A percentile compares a stretch with the other conserved stretches of the same genome.
Evolutionary conservation across 1,284 basidiomycete genomes (phyloP).

Genomic region (Ceratobasidium sp.): DNA sequence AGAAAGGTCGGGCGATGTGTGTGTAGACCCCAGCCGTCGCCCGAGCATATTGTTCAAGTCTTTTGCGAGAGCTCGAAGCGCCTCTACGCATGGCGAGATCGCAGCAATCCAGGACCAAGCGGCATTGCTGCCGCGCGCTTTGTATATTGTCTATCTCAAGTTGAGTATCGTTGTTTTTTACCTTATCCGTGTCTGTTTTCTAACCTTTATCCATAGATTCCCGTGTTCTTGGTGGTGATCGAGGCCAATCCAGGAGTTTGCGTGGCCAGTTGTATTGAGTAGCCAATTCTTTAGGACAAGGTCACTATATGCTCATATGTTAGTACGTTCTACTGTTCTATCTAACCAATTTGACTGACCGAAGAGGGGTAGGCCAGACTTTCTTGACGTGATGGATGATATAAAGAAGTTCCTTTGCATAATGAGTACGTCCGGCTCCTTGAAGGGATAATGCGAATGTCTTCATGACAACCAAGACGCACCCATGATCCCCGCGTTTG

Average conservation of each 20-base stretch:
- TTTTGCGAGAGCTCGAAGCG: not conserved
- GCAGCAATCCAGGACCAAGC: not conserved
- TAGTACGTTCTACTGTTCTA: not conserved
- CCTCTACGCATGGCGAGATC: conserved; percentile 15
- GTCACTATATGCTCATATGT: not conserved
- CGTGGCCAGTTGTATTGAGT: not conserved
- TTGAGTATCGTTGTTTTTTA: not conserved
- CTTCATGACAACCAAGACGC: conserved; percentile 49
- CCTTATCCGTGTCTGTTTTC: not conserved
- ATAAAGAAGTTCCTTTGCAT: not conserved
- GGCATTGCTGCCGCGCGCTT: conserved; percentile 1
- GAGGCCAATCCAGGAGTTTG: not conserved
- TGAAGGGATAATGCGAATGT: conserved; percentile 8
- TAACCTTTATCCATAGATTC: not conserved
- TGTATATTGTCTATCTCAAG: not conserved
- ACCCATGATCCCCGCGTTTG: conserved; percentile 55
- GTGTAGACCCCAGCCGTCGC: not conserved
- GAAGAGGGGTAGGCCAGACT: not conserved
- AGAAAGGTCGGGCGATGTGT: not conserved
- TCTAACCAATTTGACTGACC: conserved; percentile 49
- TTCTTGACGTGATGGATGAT: not conserved
- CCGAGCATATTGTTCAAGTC: conserved; percentile 8
- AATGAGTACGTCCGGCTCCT: not conserved
- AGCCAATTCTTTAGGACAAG: conserved; percentile 7
- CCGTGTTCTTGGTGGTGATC: conserved; percentile 6